phyloP scores from a whole-genome alignment of 352 stramenopile species.

The Thalassiosira hispida region DNA sequence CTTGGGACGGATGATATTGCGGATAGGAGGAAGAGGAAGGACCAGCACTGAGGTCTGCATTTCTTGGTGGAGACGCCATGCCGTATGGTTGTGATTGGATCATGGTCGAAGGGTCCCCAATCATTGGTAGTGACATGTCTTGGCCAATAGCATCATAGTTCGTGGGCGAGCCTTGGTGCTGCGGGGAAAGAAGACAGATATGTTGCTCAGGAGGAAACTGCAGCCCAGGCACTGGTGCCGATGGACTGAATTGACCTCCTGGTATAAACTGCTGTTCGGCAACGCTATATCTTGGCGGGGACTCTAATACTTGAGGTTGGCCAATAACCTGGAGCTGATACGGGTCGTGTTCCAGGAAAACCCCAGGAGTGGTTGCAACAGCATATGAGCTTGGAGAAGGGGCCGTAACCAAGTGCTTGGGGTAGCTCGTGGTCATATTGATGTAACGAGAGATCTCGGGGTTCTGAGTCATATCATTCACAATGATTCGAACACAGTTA shows the following conservation, averaged over 20 bases:
- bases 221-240: background rate
- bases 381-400: background rate
- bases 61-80: slow-evolving; percentile 8
- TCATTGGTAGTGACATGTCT: background rate
- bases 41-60: background rate
- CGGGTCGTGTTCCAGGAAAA: slow-evolving; percentile 1
- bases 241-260: background rate
- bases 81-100: slow-evolving; percentile 3
- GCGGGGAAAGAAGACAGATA: slow-evolving; percentile 1
- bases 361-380: slow-evolving; percentile 5
- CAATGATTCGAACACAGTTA: slow-evolving; percentile 54
- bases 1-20: background rate
- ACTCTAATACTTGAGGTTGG: slow-evolving; percentile 11
- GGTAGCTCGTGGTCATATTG: slow-evolving; percentile 80
- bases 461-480: slow-evolving; percentile 70
- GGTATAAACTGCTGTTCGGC: slow-evolving; percentile 1
- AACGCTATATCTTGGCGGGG: background rate
- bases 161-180: background rate
- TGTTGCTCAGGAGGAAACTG: background rate
- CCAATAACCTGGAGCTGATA: slow-evolving; percentile 1
- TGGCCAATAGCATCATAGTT: background rate
- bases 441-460: slow-evolving; percentile 72
- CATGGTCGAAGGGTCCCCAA: slow-evolving; percentile 1
- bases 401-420: slow-evolving; percentile 19
- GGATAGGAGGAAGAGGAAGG: background rate